Evolutionary conservation across 1,139 yeast species (phyloP).

Genomic region (Hyphopichia fennica): DNA sequence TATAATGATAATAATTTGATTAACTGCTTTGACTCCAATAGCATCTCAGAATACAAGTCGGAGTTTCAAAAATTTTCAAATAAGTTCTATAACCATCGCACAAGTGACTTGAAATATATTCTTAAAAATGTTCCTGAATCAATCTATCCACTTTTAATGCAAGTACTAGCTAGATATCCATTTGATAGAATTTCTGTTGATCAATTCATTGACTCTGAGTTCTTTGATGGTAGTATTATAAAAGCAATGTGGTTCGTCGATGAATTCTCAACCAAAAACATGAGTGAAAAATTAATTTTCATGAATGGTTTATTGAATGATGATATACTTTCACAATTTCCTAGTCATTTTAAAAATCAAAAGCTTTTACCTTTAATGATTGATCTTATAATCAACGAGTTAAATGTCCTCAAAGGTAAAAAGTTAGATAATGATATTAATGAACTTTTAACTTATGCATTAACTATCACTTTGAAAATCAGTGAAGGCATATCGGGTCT

Average conservation of each 20-base stretch:
- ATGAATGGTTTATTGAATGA: constrained; percentile 56
- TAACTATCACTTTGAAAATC: constrained; percentile 61
- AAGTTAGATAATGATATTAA: constrained; percentile 22
- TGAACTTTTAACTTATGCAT: constrained; percentile 49
- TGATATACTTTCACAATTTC: constrained; percentile 64
- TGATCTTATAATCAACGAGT: constrained; percentile 43
- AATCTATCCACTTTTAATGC: constrained; percentile 31
- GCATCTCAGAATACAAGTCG: constrained; percentile 47
- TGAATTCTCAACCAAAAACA: constrained; percentile 74
- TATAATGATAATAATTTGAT: constrained; percentile 52
- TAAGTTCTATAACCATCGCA: constrained; percentile 43
- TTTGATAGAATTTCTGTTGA: constrained; percentile 48
- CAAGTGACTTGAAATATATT: constrained; percentile 49
- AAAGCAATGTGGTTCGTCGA: constrained; percentile 83
- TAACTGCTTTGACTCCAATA: constrained; percentile 49
- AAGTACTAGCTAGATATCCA: constrained; percentile 44
- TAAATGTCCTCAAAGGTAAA: constrained; percentile 19
- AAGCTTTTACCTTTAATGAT: constrained; percentile 73
- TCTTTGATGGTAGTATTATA: constrained; percentile 77
- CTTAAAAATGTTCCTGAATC: constrained; percentile 41
- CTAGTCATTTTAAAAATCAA: constrained; percentile 63
- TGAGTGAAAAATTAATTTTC: constrained; percentile 68
- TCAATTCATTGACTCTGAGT: constrained; percentile 53
- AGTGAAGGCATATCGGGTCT: constrained; percentile 70
- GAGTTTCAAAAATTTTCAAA: constrained; percentile 44